These are phyloP conservation scores for Actinomucor elegans DNA, from an alignment of 371 early-diverging fungal species.

Conservation along the genomic window DNA sequence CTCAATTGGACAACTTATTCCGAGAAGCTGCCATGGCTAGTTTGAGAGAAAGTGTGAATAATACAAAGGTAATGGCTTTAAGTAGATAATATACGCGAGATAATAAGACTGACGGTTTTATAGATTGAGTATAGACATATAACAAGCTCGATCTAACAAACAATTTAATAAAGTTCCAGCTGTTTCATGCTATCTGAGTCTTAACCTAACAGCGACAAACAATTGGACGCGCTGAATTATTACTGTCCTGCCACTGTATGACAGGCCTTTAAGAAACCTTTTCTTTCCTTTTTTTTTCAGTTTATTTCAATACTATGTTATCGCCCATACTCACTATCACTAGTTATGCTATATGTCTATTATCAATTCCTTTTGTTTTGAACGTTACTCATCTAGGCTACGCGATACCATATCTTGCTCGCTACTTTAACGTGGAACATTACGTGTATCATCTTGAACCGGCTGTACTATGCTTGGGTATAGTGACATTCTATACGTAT, in stretches of 20 bases:
- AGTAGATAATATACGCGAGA: too few relatives aligned
- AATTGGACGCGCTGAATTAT: too few relatives aligned
- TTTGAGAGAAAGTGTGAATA: slow-evolving; percentile 55
- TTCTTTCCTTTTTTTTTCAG: neutral
- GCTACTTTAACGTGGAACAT: neutral
- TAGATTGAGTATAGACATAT: neutral
- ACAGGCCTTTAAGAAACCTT: too few relatives aligned
- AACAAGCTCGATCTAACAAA: too few relatives aligned
- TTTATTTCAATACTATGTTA: neutral
- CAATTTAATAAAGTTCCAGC: too few relatives aligned
- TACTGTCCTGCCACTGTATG: neutral
- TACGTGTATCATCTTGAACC: neutral
- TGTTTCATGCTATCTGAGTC: too few relatives aligned
- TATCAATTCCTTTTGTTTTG: neutral
- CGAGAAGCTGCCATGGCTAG: slow-evolving; percentile 63
- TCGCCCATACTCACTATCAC: neutral
- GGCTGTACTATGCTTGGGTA: slow-evolving; percentile 2
- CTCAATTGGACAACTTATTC: slow-evolving; percentile 62
- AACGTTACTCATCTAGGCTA: neutral
- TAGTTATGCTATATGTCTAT: neutral
- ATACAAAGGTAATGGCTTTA: slow-evolving; percentile 27
- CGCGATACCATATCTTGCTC: neutral
- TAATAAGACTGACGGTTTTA: too few relatives aligned
- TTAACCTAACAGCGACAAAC: too few relatives aligned
- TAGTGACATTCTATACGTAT: slow-evolving; percentile 7